Evolutionary conservation across 23 red algal species (phyloP), one percentile per base, ranked within the genome.

Genomic region (Cyanidioschyzon merolae): DNA sequence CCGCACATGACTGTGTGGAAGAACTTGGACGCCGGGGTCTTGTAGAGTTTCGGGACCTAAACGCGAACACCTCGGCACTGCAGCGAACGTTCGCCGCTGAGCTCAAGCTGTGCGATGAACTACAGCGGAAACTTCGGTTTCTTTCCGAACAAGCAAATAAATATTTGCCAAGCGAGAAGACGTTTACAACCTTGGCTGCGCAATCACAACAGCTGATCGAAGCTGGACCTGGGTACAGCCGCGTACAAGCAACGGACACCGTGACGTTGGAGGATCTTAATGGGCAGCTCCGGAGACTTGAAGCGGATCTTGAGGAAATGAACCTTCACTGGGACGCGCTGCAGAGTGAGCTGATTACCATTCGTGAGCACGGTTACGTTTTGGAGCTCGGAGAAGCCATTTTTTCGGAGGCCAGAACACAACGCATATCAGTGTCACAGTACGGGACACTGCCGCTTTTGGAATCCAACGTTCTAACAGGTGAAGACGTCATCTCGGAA

Each of bases 11-110:
- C 38, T 90, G 86, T 36, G 83, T 96, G 45, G 86, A 96, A 41
- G 92, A 87, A 59, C 58, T 96, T 17, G 92, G 92, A 37, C 80
- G 87, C 24, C 80, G 84, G 41, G 87, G 82, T 32, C 32, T 90
- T 1, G 79, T 85, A 30, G 83, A 96, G 75, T 90, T 96, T 58
- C 86, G 86, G 37, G 92, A 96, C 79, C 87, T 96, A 18, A 96
- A 96, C 50, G 74, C 76, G 38, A 76, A 77, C 39, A 80, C 82
- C 40, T 86, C 87, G 39, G 74, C 87, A n/a, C 90, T 96, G 58
- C 87, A 90, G 74, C 87, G 92, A 1, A 74, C 92, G 1, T 96
- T 88, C 75, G 83, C 87, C 24, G 79, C 74, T 32, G 89, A 88
- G 57, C 79, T 96, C 36, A 76, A 84, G 50, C 80, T 76, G 25